Evolutionary conservation across 805 yeast species (phyloP).

Genomic region (Saturnispora besseyi): DNA sequence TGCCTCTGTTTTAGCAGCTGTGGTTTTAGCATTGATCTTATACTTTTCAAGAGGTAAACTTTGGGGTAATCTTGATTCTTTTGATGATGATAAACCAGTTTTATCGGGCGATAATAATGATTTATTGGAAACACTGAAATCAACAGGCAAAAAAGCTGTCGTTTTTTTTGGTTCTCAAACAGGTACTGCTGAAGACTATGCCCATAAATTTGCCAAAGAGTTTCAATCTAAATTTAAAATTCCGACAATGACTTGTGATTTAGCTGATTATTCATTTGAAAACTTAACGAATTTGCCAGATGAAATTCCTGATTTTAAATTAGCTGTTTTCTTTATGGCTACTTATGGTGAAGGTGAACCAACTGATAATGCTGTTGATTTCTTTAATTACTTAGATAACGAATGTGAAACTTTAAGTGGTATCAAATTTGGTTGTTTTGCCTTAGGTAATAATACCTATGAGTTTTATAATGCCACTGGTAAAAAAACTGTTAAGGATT

Average conservation of each 20-base stretch:
- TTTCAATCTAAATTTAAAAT: conserved; percentile 73
- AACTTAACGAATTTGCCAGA: conserved; percentile 39
- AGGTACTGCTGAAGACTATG: conserved; percentile 97
- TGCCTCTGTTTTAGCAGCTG: conserved; percentile 53
- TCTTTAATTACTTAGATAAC: conserved; percentile 39
- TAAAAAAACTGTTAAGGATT: conserved; percentile 41
- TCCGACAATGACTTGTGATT: conserved; percentile 75
- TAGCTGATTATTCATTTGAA: conserved; percentile 30
- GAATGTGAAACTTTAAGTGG: background rate
- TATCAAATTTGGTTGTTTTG: conserved; percentile 55
- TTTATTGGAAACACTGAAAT: conserved; percentile 46
- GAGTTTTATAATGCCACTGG: conserved; percentile 81
- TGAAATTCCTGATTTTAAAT: conserved; percentile 39
- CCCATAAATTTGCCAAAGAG: conserved; percentile 84
- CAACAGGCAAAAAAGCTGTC: conserved; percentile 63
- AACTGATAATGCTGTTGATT: conserved; percentile 75
- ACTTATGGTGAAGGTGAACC: conserved; percentile 98
- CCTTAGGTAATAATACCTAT: conserved; percentile 86
- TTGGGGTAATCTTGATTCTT: conserved; percentile 31
- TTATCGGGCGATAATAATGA: conserved; percentile 40
- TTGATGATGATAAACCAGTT: conserved; percentile 22
- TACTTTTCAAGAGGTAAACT: conserved; percentile 58
- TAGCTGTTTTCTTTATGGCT: conserved; percentile 57
- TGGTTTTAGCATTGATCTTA: conserved; percentile 55
- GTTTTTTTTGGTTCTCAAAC: conserved; percentile 93